Base-by-base conservation (phyloP, 495 filamentous ascomycete species). In the Penicillium nucicola region DNA sequence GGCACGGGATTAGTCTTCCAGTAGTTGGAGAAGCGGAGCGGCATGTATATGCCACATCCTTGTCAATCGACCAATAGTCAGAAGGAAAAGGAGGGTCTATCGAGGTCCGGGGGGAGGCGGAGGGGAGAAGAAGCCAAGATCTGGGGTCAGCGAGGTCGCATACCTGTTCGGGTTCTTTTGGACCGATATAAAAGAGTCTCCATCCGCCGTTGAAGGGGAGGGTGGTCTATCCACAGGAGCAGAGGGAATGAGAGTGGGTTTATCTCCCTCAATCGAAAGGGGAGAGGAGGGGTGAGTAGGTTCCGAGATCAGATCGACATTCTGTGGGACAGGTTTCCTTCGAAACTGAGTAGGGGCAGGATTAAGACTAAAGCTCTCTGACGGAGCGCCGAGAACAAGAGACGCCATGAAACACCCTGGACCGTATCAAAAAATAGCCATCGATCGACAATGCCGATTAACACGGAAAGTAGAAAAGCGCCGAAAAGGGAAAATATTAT, bases 81-180 rank as follows among this genome's bases (percentile, higher is more conserved):
- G 55, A 53, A 45, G 23, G 20, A 41, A 53, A 38, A 55, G 40
- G 28, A 37, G 38, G 49, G 37, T 33, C 15, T 32, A 15, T 25
- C n/a, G 9, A 31, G 38, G 45, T 28, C 45, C 45, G 28, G 53
- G 43, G 52, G n/a, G n/a, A n/a, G n/a, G n/a, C n/a, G n/a, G n/a
- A n/a, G n/a, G n/a, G n/a, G n/a, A n/a, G n/a, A n/a, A n/a, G n/a
- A n/a, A n/a, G 39, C 35, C 41, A 34, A 44, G 47, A 23, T 12
- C 20, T 38, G 31, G 38, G 37, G 30, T 23, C 30, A 32, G 17
- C 39, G 23, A 30, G 17, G 39, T 50, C 50, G 56, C 74, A 69
- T 74, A 77, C 74, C 69, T 72, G 55, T 74, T 69, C 15, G 66
- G 51, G 56, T 72, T 62, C 57, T 64, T 68, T 59, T 65, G 65